Base-by-base conservation (phyloP, 805 yeast species). In the Kodamaea nitidulidarum region DNA sequence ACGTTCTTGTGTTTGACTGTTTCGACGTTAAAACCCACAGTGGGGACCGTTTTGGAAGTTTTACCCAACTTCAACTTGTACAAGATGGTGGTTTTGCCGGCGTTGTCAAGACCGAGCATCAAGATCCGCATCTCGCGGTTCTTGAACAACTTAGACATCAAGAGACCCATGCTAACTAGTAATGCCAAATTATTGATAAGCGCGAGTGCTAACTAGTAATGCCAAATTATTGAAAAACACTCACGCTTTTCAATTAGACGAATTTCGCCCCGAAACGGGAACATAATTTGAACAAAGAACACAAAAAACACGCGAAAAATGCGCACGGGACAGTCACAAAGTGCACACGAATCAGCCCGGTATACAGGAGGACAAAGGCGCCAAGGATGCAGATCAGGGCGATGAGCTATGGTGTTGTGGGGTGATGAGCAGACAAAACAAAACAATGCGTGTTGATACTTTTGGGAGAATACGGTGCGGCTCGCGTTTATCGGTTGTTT, bases 111-210 rank as follows among this genome's bases (percentile, higher is more conserved):
- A 4, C 96, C 96, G 47, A 88, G 73, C 96, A 90, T 87, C 52
- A 90, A 73, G 56, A 90, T 84, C 70, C 95, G 88, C 69, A 96
- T 96, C 63, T 91, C 97, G 65, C 93, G 88, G 75, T 91, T 93
- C 82, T 68, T 69, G 53, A 69, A 69, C 43, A 69, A 44, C 50
- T 61, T 66, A 12, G 72, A 67, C 38, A 39, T 35, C 18, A 39
- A 39, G 38, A 34, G 16, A 16, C 42, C 42, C 41, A 38, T 38
- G 27, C 15, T 38, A 12, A 5, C 12, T 16, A n/a, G 20, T 15
- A 16, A 17, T 9, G 15, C 18, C 5, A 4, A 16, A 30, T 30
- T 30, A 25, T 30, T 30, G n/a, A n/a, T n/a, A n/a, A n/a, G n/a
- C n/a, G n/a, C n/a, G n/a, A n/a, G n/a, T 38, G 27, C 15, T 38